These are phyloP conservation scores for Calonectria crousiana DNA, from an alignment of 2,329 filamentous ascomycete species.

Conservation along the genomic window DNA sequence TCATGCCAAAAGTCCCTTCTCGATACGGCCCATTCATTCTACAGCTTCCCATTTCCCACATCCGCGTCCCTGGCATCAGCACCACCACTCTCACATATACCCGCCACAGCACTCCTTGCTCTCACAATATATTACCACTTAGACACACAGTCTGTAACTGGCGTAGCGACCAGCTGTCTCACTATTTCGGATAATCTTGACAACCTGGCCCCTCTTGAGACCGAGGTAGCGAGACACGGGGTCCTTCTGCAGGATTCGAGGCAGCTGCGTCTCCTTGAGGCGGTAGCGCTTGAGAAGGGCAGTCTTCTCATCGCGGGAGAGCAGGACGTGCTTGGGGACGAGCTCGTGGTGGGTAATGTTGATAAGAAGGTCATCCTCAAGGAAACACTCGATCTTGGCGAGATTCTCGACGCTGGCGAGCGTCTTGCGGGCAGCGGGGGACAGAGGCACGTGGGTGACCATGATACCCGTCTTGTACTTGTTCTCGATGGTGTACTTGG, in stretches of 20 bases:
- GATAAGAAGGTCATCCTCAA: constrained; percentile 94
- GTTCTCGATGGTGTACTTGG: constrained; percentile 82
- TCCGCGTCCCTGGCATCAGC: not conserved
- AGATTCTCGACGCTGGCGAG: constrained; percentile 81
- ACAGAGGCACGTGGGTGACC: constrained; percentile 85
- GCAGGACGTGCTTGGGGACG: constrained; percentile 91
- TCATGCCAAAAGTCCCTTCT: constrained; percentile 36
- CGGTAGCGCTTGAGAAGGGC: constrained; percentile 90
- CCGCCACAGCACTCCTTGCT: not conserved
- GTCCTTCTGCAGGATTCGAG: constrained; percentile 90
- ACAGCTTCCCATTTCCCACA: constrained; percentile 9
- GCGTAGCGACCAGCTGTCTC: constrained; percentile 98
- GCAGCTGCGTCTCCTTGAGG: constrained; percentile 96
- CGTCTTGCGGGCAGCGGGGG: constrained; percentile 87
- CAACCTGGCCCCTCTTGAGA: constrained; percentile 90
- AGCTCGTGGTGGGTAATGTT: constrained; percentile 99
- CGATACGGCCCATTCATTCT: constrained; percentile 25
- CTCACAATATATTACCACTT: constrained; percentile 21
- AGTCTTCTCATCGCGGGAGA: constrained; percentile 90
- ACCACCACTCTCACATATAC: not conserved
- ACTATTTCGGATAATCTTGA: constrained; percentile 96
- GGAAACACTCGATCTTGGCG: constrained; percentile 92
- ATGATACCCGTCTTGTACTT: constrained; percentile 93
- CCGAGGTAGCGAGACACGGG: constrained; percentile 94
- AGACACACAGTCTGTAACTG: constrained; percentile 84